Conservation (phyloP, 306 rosid species). For the Cicer cuneatum region DNA sequence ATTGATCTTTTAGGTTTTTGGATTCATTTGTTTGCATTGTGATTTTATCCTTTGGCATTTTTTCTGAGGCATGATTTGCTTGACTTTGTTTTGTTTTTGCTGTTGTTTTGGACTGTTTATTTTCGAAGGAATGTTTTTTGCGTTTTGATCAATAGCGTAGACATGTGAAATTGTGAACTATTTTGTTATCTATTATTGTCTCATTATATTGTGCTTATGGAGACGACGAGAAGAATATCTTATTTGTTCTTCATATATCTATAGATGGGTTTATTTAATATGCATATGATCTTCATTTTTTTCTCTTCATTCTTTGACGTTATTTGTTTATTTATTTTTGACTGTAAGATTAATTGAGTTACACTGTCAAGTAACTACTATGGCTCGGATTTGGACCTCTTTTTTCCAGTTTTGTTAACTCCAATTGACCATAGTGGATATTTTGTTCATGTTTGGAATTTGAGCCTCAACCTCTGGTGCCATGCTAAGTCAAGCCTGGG, state of each 20-base stretch:
- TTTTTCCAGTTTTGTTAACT: neutral
- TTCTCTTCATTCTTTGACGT: slow-evolving; percentile 13
- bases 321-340: neutral
- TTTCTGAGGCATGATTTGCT: neutral
- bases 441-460: neutral
- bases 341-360: slow-evolving; percentile 19
- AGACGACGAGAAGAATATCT: neutral
- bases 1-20: slow-evolving; percentile 24
- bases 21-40: neutral
- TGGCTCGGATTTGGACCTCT: neutral
- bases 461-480: neutral
- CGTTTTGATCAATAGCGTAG: neutral
- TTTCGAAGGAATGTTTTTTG: neutral
- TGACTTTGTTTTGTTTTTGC: slow-evolving; percentile 11
- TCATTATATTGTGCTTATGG: neutral
- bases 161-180: neutral
- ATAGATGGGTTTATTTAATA: slow-evolving; percentile 6
- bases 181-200: slow-evolving; percentile 20
- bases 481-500: neutral
- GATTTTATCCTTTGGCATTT: neutral
- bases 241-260: neutral
- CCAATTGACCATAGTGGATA: neutral
- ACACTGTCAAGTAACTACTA: neutral
- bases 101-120: slow-evolving; percentile 7
- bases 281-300: neutral